Base-by-base conservation (phyloP, 352 stramenopile genomes). In the Achlya hypogyna region DNA sequence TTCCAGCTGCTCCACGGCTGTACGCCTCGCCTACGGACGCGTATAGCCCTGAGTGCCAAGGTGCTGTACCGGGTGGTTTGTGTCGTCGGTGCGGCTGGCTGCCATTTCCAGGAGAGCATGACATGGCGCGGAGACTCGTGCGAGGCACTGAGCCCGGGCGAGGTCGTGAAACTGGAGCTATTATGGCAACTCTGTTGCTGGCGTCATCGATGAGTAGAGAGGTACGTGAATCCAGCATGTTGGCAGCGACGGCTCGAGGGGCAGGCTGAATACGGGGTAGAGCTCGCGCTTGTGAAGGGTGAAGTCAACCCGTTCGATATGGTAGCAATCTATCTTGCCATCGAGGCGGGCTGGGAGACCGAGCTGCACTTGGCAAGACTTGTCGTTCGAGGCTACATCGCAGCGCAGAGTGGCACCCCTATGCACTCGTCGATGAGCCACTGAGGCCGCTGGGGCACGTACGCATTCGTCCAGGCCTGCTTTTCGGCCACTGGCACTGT, bases 271-370 rank as follows among this genome's bases (percentile, higher is more conserved):
- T 27, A 20, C 14, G 23, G 60, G 60, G 23, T 59, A 67, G 47
- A 67, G 60, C 22, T 67, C 42, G 32, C 20, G 32, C 22, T 67
- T 67, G 60, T 58, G 40, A 12, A 67, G 42, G n/a, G 35, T 34
- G 5, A 56, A n/a, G 12, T 16, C 42, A 10, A 67, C 42, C 29
- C 31, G 45, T 20, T 67, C 38, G 27, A 67, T 58, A 22, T 67
- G 29, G 22, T 38, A 67, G 60, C 60, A 67, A 34, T 67, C 60
- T 14, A 67, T 27, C 42, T 47, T 67, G 47, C n/a, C 60, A n/a
- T 67, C 60, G 8, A 67, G 12, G 20, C 49, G 60, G 14, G 42
- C 16, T 5, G 60, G 60, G 4, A 67, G 28, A n/a, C 31, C 9
- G 32, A 67, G 60, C 51, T 67, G 27, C 34, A 67, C 14, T 38